Base-by-base conservation (phyloP, 192 early-diverging fungal species). In the Umbelopsis ramanniana region DNA sequence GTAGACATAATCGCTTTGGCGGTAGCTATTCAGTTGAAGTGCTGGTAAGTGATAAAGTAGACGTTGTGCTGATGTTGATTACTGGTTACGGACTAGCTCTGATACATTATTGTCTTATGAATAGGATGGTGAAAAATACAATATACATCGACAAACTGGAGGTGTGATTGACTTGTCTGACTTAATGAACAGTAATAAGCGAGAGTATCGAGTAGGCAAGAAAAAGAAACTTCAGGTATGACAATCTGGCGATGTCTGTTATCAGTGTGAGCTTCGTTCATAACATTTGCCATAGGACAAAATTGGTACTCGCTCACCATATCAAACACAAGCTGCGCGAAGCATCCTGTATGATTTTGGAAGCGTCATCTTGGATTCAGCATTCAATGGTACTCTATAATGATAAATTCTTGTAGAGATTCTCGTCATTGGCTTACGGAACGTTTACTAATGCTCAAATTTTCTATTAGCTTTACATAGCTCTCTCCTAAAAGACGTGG, bases 1-100 rank as follows among this genome's bases (percentile, higher is more conserved):
- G 57, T 52, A 76, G 91, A 33, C 91, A 93, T 53, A 86, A 87
- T 33, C 76, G 88, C 68, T 93, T 93, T 78, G 89, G 91, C 37
- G 87, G 90, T n/a, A 86, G 87, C 21, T 90, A 86, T 55, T 83
- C 85, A 4, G 78, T 89, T 2, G 57, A 79, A 40, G 78, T 83
- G 14, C 55, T 72, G 76, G 82, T 83, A 69, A 43, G 46, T 45
- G 2, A 37, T 63, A 7, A 17, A 43, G 35, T 4, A 45, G 12
- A 2, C 17, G 15, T n/a, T 8, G 29, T 40, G 14, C 23, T 11
- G 21, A 15, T n/a, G 46, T 33, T 48, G 23, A 12, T 22, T 5
- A n/a, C 0, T 19, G 21, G 6, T 3, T 15, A 37, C 12, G 24
- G 2, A 10, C 0, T 17, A 19, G 33, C 35, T n/a, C 6, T 38